These are phyloP conservation scores for Candida krabiensis DNA, from an alignment of 805 yeast species.

Conservation along the genomic window DNA sequence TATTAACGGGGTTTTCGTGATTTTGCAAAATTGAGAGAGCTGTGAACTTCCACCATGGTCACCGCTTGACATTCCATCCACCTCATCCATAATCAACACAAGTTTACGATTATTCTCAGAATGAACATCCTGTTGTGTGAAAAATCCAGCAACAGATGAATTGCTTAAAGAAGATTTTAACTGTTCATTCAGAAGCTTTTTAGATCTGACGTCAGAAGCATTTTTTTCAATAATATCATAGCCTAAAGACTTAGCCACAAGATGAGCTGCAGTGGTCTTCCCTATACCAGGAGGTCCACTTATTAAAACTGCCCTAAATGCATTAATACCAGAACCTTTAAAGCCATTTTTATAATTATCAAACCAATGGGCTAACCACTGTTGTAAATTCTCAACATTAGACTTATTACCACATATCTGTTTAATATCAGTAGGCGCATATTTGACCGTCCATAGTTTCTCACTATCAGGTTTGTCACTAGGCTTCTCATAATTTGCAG, in stretches of 20 bases:
- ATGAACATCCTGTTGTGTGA: constrained; percentile 37
- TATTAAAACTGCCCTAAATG: constrained; percentile 78
- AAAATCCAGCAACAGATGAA: constrained; percentile 80
- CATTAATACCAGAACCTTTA: constrained; percentile 64
- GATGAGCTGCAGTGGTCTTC: constrained; percentile 78
- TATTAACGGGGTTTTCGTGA: constrained; percentile 86
- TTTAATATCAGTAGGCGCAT: constrained; percentile 75
- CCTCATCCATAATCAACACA: constrained; percentile 95
- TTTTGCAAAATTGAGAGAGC: constrained; percentile 80
- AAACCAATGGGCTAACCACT: constrained; percentile 83
- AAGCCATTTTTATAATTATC: constrained; percentile 53
- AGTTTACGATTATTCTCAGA: constrained; percentile 48
- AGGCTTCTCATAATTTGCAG: constrained; percentile 23
- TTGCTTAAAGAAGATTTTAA: constrained; percentile 74
- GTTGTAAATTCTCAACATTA: constrained; percentile 59
- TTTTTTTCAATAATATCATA: constrained; percentile 75
- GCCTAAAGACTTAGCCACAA: constrained; percentile 67
- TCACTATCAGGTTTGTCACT: constrained; percentile 50
- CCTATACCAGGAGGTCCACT: constrained; percentile 91
- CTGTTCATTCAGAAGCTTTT: constrained; percentile 65
- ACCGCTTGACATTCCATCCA: constrained; percentile 99
- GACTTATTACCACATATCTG: constrained; percentile 94
- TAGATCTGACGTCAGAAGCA: constrained; percentile 89
- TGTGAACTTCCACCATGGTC: constrained; percentile 99
- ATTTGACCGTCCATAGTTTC: constrained; percentile 88